Base-by-base conservation (phyloP, 176 grass and related monocot genomes). In the Musa itinerans region DNA sequence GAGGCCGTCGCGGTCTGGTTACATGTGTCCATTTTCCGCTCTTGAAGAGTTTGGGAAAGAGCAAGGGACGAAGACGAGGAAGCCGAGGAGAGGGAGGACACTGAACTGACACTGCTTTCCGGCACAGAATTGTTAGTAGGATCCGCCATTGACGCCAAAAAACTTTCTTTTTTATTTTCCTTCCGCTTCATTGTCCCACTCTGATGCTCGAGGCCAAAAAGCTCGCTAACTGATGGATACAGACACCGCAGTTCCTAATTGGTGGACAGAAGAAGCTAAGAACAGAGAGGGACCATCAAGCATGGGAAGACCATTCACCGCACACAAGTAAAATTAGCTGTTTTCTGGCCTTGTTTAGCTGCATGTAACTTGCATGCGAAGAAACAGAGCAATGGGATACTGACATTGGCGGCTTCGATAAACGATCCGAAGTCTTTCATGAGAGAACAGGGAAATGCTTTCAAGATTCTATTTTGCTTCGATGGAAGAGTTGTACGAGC, bases 71-170 rank as follows among this genome's bases (percentile, higher is more conserved):
- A 73, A 73, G 71, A 54, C 2, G 51, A 54, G 1, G 72, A 74
- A 20, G 72, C 53, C 6, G 72, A 57, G 13, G 73, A 74, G 12
- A 74, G 14, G 53, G 53, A 57, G 19, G 73, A 59, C 73, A 74
- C 43, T 19, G 54, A 74, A 74, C 59, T 74, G 73, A 13, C 54
- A 24, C 54, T 74, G 23, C 21, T 20, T 7, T 74, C 73, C 16
- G 73, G 53, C 54, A 58, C 73, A 43, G 73, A 74, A 74, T 54
- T 29, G 53, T 43, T 59, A 0, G 73, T 53, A 2, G 15, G 54
- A 74, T 74, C 73, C 9, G 54, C 73, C 73, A 74, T 74, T 43
- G 7, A 56, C 11, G 73, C 16, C 72, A 74, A 59, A 48, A 59
- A 2, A 26, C 54, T 10, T 51, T 4, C 43, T 70, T 22, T 70